phyloP scores from a whole-genome alignment of 2,329 filamentous ascomycete genomes.

The Cladobotryum protrusum region DNA sequence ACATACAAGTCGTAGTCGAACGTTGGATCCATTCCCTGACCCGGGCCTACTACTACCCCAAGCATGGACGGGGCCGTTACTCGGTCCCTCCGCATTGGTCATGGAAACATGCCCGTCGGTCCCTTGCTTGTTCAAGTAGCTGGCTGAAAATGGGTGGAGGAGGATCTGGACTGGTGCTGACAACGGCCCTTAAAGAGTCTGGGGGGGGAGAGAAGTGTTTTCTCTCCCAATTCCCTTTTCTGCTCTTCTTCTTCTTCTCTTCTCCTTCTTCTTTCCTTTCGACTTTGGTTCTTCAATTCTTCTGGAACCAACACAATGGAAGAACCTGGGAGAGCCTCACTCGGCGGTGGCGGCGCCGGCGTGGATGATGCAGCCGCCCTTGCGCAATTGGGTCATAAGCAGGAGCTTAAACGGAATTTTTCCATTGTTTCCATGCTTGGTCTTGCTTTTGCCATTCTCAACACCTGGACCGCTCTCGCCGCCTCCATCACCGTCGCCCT shows the following conservation, averaged over 20 bases:
- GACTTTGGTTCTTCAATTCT: neutral
- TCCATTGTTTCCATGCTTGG: slow-evolving; percentile 43
- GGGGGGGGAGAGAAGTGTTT: too few species aligned
- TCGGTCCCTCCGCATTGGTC: neutral
- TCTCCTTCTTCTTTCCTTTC: neutral
- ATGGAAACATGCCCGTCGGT: neutral
- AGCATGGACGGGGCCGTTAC: neutral
- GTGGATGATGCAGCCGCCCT: slow-evolving; percentile 34
- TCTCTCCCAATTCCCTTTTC: neutral
- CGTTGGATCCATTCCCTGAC: too few species aligned
- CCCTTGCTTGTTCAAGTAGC: neutral
- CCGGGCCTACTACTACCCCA: too few species aligned
- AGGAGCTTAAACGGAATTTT: slow-evolving; percentile 45
- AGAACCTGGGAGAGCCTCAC: slow-evolving; percentile 5
- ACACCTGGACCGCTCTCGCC: slow-evolving; percentile 45
- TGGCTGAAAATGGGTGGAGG: too few species aligned
- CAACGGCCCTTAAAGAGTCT: too few species aligned
- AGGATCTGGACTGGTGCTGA: too few species aligned
- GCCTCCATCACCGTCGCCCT: slow-evolving; percentile 46
- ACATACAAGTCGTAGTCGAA: too few species aligned
- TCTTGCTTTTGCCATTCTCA: slow-evolving; percentile 43
- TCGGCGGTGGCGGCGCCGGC: neutral
- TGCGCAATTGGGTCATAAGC: slow-evolving; percentile 40
- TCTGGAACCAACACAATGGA: slow-evolving; percentile 7
- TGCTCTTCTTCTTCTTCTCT: neutral